Base-by-base conservation (phyloP, 371 early-diverging fungal genomes). In the Circinella umbellata region DNA sequence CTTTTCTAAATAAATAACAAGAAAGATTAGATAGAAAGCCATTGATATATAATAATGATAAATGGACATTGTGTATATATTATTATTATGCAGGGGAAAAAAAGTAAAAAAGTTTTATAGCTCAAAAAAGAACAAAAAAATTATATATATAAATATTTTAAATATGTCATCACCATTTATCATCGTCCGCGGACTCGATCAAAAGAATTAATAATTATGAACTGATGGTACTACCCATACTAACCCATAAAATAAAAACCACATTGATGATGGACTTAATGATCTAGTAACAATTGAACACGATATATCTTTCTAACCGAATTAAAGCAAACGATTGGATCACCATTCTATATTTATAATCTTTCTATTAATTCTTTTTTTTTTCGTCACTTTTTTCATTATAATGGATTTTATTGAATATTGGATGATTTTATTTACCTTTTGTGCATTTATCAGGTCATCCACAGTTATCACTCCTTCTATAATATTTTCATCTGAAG, bases 381-480 rank as follows among this genome's bases (percentile, higher is more conserved):
- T 27, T 27, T n/a, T n/a, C n/a, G n/a, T n/a, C n/a, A n/a, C n/a
- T n/a, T n/a, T 27, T 27, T 27, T 27, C 27, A 27, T 27, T 27
- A 27, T 27, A 27, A 42, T 42, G 42, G 3, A 1, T 42, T 51
- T 35, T 51, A 37, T 37, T 64, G 7, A 37, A 47, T 36, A 7
- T 2, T 18, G 20, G 4, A 20, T 8, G 46, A 20, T 18, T 47
- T 10, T 3, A 0, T 48, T 69, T 74, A 84, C 88, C 75, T 77
- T 42, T 35, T 78, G 75, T 38, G 86, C 88, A 9, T 71, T 37
- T 47, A 73, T 75, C 53, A 89, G 74, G 4, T 86, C 85, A 27
- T 81, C 70, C 27, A 83, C 57, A 10, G 81, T 81, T 1, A 89
- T 80, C 10, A 79, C 59, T 15, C 70, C 76, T 66, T 87, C 85